Percentiles rank a stretch among this genome's conserved stretches.
Evolutionary conservation across 208 protist genomes (phyloP).

Genomic region (Acanthamoeba castellanii): DNA sequence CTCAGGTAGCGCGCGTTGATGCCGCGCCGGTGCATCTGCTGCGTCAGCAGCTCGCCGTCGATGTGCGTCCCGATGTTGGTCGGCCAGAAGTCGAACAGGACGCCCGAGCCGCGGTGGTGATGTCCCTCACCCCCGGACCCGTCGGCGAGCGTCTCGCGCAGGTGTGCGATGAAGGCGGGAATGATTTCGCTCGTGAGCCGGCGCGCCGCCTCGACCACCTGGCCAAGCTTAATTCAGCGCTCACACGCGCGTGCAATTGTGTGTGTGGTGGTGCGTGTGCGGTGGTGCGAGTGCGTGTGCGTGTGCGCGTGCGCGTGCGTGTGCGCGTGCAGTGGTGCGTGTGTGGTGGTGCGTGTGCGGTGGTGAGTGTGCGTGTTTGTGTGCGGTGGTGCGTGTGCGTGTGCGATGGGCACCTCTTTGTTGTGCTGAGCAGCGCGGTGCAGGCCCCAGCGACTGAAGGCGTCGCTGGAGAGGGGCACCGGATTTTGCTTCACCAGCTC

Average conservation of each 20-base stretch:
- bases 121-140: too few species aligned
- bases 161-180: neutral
- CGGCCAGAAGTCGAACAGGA: neutral
- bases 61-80: neutral
- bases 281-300: too few species aligned
- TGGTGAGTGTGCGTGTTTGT: too few species aligned
- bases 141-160: neutral
- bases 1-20: conserved; percentile 26
- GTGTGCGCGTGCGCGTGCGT: too few species aligned
- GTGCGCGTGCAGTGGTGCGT: too few species aligned
- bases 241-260: neutral
- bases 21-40: conserved; percentile 4
- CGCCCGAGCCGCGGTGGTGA: too few species aligned
- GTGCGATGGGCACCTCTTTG: neutral
- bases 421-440: neutral
- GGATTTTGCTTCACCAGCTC: neutral
- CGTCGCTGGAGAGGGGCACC: neutral
- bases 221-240: too few species aligned
- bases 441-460: conserved; percentile 3
- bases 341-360: neutral
- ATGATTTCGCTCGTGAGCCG: neutral
- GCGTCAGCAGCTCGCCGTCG: conserved; percentile 27
- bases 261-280: neutral
- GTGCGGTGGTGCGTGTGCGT: too few species aligned
- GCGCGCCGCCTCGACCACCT: neutral